phyloP scores from a whole-genome alignment of 345 rosid genomes.

The Corchorus capsularis region DNA sequence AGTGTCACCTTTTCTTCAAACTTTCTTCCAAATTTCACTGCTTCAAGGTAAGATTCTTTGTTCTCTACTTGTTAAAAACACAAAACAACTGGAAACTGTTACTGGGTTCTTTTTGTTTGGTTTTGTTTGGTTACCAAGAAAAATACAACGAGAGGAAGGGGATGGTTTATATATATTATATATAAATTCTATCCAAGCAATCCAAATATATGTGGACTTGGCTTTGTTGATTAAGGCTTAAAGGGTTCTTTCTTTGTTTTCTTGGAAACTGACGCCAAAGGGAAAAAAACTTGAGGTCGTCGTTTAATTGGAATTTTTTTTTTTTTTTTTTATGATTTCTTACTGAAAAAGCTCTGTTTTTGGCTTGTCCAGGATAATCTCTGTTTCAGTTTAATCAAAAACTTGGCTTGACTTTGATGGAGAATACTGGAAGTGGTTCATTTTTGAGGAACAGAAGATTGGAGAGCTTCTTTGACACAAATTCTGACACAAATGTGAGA shows the following conservation, averaged over 20 bases:
- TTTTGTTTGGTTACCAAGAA: slow-evolving; percentile 31
- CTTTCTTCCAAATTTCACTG: background rate
- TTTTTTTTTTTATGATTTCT: background rate
- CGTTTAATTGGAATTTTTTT: background rate
- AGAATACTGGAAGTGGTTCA: slow-evolving; percentile 34
- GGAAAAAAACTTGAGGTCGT: slow-evolving; percentile 10
- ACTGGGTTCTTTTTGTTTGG: background rate
- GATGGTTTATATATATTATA: background rate
- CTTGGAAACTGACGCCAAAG: background rate
- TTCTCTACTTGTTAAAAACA: background rate
- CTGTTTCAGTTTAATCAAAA: background rate
- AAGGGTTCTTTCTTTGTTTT: slow-evolving; percentile 13
- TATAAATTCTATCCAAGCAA: background rate
- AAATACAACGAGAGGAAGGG: background rate
- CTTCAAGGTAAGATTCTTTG: background rate
- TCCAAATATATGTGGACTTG: slow-evolving; percentile 8
- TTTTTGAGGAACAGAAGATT: slow-evolving; percentile 50
- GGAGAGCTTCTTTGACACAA: slow-evolving; percentile 37
- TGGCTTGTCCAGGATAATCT: slow-evolving; percentile 17
- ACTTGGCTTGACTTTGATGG: slow-evolving; percentile 26
- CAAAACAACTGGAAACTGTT: background rate
- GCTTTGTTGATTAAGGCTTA: background rate
- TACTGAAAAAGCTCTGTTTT: background rate
- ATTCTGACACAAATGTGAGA: slow-evolving; percentile 27
- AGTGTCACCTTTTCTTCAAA: background rate